Evolutionary conservation across 2,329 filamentous ascomycete genomes (phyloP), one percentile per base, ranked within the genome.

Genomic region (Dactylellina drechsleri): DNA sequence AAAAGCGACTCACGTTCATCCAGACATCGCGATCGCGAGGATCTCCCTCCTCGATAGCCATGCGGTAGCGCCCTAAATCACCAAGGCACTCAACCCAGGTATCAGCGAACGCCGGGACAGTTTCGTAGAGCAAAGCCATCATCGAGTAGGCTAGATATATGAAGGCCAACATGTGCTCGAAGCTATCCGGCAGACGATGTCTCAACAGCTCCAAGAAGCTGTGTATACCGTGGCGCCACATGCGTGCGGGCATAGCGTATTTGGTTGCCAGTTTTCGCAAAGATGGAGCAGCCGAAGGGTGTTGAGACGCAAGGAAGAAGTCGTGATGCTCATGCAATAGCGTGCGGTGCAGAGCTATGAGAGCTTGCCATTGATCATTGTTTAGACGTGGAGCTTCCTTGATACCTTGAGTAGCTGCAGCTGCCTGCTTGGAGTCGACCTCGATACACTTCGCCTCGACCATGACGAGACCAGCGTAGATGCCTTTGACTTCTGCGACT

Each of bases 61-160:
- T 97, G 0, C 90, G 85, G 79, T 75, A 79, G 18, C 93, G 85
- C 0, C 90, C 91, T 0, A 98, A 82, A 79, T 98, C 93, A 0
- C 94, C 94, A 0, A 98, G 83, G 62, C 93, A 97, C 77, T 97
- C 94, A 7, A 96, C 92, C 94, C 94, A 98, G 0, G 92, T 97
- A 68, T 95, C 91, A 61, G 91, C 87, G 77, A 96, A 97, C 0
- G 87, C 85, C 0, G 91, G 89, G 0, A 97, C 92, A 0, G 92
- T 96, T 79, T 98, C 94, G 72, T 93, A 91, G 0, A 97, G 82
- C 0, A 97, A 82, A 0, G 92, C 90, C 87, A 97, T 92, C 88
- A 96, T 96, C 1, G 90, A 91, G 77, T 97, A 98, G 0, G 93
- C 90, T 15, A 94, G 82, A 76, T 96, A 96, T 0, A 98, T 92